These are phyloP conservation scores for Truncatella angustata DNA, from an alignment of 2,329 filamentous ascomycete species.

Conservation along the genomic window DNA sequence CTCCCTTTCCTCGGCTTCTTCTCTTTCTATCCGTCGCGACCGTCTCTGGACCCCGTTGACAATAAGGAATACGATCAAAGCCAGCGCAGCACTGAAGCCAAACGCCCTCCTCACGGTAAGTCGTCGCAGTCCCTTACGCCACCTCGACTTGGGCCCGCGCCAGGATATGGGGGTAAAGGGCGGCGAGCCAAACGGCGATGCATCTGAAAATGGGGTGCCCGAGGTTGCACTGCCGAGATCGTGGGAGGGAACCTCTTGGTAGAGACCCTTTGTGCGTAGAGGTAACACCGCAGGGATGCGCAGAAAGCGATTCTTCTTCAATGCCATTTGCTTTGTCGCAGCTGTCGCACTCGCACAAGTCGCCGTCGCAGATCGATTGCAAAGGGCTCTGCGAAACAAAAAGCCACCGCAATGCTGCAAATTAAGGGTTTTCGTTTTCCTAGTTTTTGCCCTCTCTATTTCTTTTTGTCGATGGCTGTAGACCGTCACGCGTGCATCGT, in stretches of 20 bases:
- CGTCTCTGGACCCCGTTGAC: neutral
- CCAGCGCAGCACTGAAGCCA: neutral
- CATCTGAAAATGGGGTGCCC: slow-evolving; percentile 17
- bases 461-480: too few relatives aligned
- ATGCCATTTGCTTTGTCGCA: neutral
- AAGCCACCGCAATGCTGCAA: too few relatives aligned
- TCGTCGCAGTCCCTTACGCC: slow-evolving; percentile 2
- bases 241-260: slow-evolving; percentile 22
- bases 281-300: slow-evolving; percentile 17
- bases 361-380: too few relatives aligned
- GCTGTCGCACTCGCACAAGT: neutral
- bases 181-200: slow-evolving; percentile 7
- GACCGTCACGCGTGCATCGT: too few relatives aligned
- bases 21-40: neutral
- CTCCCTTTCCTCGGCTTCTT: slow-evolving; percentile 1
- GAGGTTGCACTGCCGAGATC: slow-evolving; percentile 21
- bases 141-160: neutral
- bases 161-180: neutral
- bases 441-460: too few relatives aligned
- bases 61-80: neutral
- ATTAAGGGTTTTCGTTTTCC: too few relatives aligned
- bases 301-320: slow-evolving; percentile 18
- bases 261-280: slow-evolving; percentile 16
- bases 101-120: neutral
- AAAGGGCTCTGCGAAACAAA: too few relatives aligned